Evolutionary conservation across 1,284 basidiomycete species (phyloP).

Genomic region (Kwoniella shivajii): DNA sequence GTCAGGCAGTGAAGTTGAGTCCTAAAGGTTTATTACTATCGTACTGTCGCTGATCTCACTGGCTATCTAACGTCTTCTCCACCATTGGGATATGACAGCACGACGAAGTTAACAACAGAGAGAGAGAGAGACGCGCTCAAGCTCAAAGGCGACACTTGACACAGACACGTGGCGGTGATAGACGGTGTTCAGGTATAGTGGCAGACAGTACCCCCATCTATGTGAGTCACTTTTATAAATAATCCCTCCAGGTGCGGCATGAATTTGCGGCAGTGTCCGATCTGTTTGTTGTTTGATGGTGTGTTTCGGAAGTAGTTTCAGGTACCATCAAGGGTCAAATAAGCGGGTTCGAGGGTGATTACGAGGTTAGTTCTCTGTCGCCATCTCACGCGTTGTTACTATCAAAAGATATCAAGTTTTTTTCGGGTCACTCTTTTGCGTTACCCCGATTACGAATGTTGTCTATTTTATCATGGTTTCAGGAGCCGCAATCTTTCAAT

Average conservation of each 20-base stretch:
- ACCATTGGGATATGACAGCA: background rate
- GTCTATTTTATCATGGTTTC: too few species aligned
- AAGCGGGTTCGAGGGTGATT: background rate
- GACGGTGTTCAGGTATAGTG: background rate
- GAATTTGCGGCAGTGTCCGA: background rate
- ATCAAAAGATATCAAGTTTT: too few species aligned
- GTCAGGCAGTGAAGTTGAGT: too few species aligned
- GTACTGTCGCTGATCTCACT: background rate
- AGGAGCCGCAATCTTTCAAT: background rate
- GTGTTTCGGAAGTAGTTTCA: slow-evolving; percentile 3
- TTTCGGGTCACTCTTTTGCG: too few species aligned
- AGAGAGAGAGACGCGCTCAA: slow-evolving; percentile 5
- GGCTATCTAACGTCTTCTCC: background rate
- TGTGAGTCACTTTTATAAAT: too few species aligned
- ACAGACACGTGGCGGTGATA: slow-evolving; percentile 1
- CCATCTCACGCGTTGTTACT: background rate
- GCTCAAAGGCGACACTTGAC: background rate
- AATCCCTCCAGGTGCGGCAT: background rate
- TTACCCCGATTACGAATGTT: too few species aligned
- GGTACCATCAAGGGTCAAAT: slow-evolving; percentile 5
- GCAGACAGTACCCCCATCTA: too few species aligned
- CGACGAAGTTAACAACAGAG: background rate
- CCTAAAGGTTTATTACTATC: background rate
- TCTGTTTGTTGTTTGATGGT: too few species aligned
- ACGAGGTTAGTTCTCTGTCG: background rate